Conservation (phyloP, 2,329 filamentous ascomycete genomes). For the Talaromyces amestolkiae region DNA sequence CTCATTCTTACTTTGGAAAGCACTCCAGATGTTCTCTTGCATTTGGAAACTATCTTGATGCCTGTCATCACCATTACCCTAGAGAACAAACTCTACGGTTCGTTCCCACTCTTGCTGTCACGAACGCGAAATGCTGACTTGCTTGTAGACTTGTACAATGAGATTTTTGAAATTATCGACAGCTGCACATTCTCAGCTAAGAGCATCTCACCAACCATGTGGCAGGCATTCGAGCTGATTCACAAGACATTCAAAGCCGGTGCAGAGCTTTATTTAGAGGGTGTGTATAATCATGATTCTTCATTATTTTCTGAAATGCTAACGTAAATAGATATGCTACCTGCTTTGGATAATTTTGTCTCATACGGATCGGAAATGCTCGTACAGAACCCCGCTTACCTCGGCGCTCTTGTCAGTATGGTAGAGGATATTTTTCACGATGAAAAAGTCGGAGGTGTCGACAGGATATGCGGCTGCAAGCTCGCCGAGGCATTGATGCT, state of each 20-base stretch:
- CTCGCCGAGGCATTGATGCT: constrained; percentile 96
- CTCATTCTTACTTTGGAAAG: constrained; percentile 95
- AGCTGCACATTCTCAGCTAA: constrained; percentile 98
- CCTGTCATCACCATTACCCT: constrained; percentile 94
- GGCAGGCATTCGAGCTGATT: constrained; percentile 95
- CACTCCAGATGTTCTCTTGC: constrained; percentile 89
- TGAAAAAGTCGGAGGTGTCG: constrained; percentile 86
- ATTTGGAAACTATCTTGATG: constrained; percentile 94
- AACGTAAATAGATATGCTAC: constrained; percentile 75
- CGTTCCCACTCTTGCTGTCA: constrained; percentile 3
- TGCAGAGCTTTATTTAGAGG: constrained; percentile 90
- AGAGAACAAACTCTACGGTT: constrained; percentile 94
- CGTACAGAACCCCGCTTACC: constrained; percentile 77
- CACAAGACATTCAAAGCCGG: constrained; percentile 96
- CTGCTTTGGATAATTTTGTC: constrained; percentile 95
- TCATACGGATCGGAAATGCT: constrained; percentile 83
- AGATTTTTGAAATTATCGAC: constrained; percentile 98
- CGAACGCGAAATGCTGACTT: constrained; percentile 1
- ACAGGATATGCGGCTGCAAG: constrained; percentile 96
- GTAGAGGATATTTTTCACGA: constrained; percentile 92
- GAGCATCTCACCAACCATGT: constrained; percentile 93
- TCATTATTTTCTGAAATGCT: not conserved
- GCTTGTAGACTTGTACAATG: constrained; percentile 80
- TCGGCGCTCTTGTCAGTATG: constrained; percentile 88
- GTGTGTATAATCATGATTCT: constrained; percentile 25